These are phyloP conservation scores for Sporothrix luriei DNA, from an alignment of 2,329 filamentous ascomycete genomes.

Conservation along the genomic window DNA sequence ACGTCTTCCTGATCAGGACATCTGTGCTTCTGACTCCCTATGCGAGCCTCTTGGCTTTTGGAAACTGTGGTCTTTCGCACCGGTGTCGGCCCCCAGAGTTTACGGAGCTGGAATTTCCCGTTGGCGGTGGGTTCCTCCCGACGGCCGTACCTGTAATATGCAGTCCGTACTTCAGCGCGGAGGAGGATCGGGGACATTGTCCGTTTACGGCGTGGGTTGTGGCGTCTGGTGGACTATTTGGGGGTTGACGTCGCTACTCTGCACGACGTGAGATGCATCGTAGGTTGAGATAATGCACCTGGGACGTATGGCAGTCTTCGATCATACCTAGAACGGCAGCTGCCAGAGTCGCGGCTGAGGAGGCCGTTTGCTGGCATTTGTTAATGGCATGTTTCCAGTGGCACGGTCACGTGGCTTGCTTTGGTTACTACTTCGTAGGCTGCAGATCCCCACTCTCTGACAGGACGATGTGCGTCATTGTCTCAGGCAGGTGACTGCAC, in stretches of 20 bases:
- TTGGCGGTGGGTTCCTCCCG: conserved; percentile 7
- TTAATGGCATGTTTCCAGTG: not conserved
- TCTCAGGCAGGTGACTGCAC: conserved; percentile 14
- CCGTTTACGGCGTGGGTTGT: not conserved
- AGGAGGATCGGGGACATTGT: not conserved
- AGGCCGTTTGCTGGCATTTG: not conserved
- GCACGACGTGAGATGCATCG: not conserved
- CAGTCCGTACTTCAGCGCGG: not conserved
- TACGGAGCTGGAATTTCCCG: conserved; percentile 7
- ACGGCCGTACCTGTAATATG: not conserved
- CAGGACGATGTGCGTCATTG: conserved; percentile 19
- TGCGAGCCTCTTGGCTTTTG: not conserved
- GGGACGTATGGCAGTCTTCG: conserved; percentile 15
- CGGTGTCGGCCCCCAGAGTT: not conserved
- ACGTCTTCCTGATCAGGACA: not conserved
- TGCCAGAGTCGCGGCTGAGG: not conserved
- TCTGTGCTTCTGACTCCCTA: not conserved
- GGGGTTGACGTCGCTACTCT: too few relatives aligned
- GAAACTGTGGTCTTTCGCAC: not conserved
- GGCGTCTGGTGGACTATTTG: not conserved
- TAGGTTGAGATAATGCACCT: conserved; percentile 25
- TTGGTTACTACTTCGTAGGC: not conserved
- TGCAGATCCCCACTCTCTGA: not conserved
- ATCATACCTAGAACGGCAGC: not conserved
- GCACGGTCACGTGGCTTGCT: not conserved